Evolutionary conservation across 345 rosid genomes (phyloP).

Genomic region (Brassica cretica): DNA sequence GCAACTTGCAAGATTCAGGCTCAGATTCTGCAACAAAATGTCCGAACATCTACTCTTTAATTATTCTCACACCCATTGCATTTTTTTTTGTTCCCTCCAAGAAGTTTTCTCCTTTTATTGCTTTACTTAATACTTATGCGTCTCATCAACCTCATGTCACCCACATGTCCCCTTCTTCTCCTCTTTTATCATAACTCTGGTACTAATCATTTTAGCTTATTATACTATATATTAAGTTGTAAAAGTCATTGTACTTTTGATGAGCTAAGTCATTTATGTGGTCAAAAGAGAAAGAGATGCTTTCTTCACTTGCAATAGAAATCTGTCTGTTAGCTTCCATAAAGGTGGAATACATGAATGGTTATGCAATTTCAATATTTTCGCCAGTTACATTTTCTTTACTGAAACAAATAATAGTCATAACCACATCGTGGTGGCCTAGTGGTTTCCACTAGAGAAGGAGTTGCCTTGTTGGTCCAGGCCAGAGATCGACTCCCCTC

Average conservation of each 20-base stretch:
- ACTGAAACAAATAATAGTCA: too few relatives aligned
- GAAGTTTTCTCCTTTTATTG: constrained; percentile 10
- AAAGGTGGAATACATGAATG: background rate
- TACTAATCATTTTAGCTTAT: background rate
- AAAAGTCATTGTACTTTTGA: background rate
- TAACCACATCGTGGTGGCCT: too few relatives aligned
- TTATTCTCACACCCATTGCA: constrained; percentile 42
- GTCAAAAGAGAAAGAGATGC: background rate
- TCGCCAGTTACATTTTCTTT: too few relatives aligned
- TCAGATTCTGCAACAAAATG: constrained; percentile 45
- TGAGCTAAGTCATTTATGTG: background rate
- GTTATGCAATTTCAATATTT: background rate
- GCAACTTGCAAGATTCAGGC: constrained; percentile 58
- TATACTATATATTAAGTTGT: background rate
- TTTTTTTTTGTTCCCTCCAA: constrained; percentile 5
- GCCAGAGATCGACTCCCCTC: too few relatives aligned
- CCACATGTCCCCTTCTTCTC: constrained; percentile 20
- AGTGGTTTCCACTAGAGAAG: too few relatives aligned
- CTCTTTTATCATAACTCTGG: background rate
- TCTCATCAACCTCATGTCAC: constrained; percentile 33
- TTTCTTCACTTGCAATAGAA: background rate
- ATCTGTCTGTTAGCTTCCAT: background rate
- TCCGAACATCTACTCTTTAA: constrained; percentile 27
- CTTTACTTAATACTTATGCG: constrained; percentile 31
- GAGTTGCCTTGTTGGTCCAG: too few relatives aligned